Evolutionary conservation across 1,284 basidiomycete genomes (phyloP), one percentile per base, ranked within the genome.

Genomic region (Phellopilus nigrolimitatus): DNA sequence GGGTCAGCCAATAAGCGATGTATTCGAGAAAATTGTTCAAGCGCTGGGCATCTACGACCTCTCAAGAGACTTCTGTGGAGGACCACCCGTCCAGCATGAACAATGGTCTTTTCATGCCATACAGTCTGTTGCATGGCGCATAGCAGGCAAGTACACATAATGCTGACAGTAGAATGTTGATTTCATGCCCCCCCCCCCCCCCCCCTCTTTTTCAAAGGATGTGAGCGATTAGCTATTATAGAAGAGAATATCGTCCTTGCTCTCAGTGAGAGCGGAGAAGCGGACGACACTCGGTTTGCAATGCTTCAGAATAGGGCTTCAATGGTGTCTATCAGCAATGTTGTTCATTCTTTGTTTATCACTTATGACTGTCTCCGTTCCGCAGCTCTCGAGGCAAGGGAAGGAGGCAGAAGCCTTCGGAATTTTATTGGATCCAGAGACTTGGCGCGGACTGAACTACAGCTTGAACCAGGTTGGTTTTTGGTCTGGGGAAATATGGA

Each of bases 401-500:
- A 66, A 72, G 12, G 86, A 86, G 62, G 68, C 76, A 44, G 71
- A 77, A 54, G 79, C 80, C 3, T 66, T 90, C 31, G 67, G 76
- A n/a, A 69, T 76, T 33, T 71, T 91, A 15, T 67, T 91, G 10
- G 78, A 84, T 49, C 81, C 87, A 2, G 69, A 74, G 33, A 77
- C 82, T 13, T 91, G 88, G 88, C 70, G 73, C 3, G 79, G 82
- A 4, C 66, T 91, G 15, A 59, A 57, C 37, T 51, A 31, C 41
- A 71, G 73, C 8, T 62, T 87, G 17, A 68, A 74, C 36, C 82
- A 86, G 62, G 86, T 86, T 64, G 68, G 70, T 25, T 66, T 73
- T 31, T 91, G 88, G 88, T 80, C 83, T 12, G 70, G 74, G 49
- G 78, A 84, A 61, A 74, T 90, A 31, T 91, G 88, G 88, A 78